phyloP scores from a whole-genome alignment of 495 filamentous ascomycete species.

The Clavariopsis aquatica region DNA sequence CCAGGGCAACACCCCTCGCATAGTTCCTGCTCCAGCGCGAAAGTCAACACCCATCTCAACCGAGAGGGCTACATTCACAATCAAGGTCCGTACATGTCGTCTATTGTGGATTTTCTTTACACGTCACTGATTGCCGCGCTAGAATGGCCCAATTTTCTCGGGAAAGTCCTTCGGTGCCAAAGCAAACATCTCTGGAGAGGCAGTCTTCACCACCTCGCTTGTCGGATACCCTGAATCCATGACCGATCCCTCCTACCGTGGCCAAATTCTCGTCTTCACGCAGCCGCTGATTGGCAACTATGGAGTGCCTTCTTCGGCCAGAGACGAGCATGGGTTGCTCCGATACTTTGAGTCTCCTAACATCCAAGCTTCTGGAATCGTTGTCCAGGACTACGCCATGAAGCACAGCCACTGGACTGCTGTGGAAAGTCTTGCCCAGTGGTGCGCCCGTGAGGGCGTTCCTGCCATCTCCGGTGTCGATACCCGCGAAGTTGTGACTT shows the following conservation, averaged over 20 bases:
- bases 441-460: constrained; percentile 94
- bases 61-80: constrained; percentile 90
- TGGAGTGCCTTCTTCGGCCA: constrained; percentile 77
- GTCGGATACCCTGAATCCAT: constrained; percentile 97
- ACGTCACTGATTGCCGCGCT: constrained; percentile 31
- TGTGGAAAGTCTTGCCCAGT: constrained; percentile 86
- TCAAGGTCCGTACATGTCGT: constrained; percentile 61
- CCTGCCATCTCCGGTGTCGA: constrained; percentile 97
- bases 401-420: constrained; percentile 99
- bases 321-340: constrained; percentile 75
- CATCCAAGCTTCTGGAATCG: constrained; percentile 92
- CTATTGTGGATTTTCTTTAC: background rate
- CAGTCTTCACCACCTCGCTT: constrained; percentile 90
- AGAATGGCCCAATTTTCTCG: constrained; percentile 88
- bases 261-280: constrained; percentile 97
- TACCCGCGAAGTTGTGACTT: constrained; percentile 93
- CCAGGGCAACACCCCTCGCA: constrained; percentile 63
- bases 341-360: constrained; percentile 96
- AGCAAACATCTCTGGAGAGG: constrained; percentile 88
- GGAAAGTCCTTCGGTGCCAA: constrained; percentile 92
- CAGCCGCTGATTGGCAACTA: constrained; percentile 99
- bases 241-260: constrained; percentile 98
- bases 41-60: constrained; percentile 60
- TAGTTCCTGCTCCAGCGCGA: constrained; percentile 49
- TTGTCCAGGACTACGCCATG: constrained; percentile 90